Conservation (phyloP, 2,329 filamentous ascomycete genomes). For the Fusarium siculi region DNA sequence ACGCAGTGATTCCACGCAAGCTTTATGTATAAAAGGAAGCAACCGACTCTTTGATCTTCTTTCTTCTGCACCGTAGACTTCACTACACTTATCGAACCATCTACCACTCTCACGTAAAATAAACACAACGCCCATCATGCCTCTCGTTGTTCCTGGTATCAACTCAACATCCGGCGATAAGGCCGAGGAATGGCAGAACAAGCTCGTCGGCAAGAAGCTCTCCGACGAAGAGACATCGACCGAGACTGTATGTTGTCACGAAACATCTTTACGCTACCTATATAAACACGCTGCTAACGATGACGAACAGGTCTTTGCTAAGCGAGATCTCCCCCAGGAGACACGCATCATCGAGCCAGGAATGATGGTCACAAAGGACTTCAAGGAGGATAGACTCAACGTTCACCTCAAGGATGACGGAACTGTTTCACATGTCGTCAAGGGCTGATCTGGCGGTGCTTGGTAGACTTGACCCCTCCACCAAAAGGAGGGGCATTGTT, state of each 20-base stretch:
- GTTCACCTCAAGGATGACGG: conserved; percentile 69
- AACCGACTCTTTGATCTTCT: not conserved
- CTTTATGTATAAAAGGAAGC: conserved; percentile 26
- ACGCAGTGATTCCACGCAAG: conserved; percentile 9
- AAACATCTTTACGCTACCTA: rapidly evolving
- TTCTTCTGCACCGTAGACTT: not conserved
- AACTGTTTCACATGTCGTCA: conserved; percentile 67
- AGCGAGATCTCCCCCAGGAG: conserved; percentile 66
- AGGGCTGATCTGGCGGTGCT: conserved; percentile 54
- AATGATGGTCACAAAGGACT: conserved; percentile 68
- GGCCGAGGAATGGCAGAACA: conserved; percentile 69
- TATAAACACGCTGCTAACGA: not conserved
- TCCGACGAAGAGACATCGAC: conserved; percentile 58
- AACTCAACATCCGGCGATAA: conserved; percentile 58
- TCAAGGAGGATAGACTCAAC: conserved; percentile 64
- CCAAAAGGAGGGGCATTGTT: not conserved
- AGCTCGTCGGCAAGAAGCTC: conserved; percentile 72
- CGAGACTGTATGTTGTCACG: conserved; percentile 60
- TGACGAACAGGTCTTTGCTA: conserved; percentile 64
- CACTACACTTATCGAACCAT: not conserved
- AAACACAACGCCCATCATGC: conserved; percentile 58
- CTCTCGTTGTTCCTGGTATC: conserved; percentile 71
- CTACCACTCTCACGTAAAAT: not conserved
- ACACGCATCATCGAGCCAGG: conserved; percentile 68
- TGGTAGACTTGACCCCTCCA: conserved; percentile 6